These are phyloP conservation scores for Boletus tomentosulus DNA, from an alignment of 768 basidiomycete species.

Conservation along the genomic window DNA sequence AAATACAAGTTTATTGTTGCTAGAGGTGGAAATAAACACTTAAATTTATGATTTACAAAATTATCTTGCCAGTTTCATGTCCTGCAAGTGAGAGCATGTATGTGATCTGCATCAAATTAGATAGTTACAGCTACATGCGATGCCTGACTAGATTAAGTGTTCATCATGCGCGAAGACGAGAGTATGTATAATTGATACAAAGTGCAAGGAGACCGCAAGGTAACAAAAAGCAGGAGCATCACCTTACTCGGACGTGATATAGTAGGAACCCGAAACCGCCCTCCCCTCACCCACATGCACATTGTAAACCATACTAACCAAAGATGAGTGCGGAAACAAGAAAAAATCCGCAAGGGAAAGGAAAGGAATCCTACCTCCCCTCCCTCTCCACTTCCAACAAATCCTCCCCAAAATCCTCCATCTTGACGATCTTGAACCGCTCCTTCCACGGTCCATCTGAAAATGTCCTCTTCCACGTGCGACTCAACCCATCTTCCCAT, in stretches of 20 bases:
- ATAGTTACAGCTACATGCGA: constrained; percentile 1
- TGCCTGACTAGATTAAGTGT: background rate
- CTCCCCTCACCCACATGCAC: background rate
- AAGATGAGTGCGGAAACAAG: background rate
- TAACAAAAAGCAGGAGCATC: constrained; percentile 1
- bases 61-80: background rate
- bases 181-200: constrained; percentile 2
- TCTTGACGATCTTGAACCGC: constrained; percentile 52
- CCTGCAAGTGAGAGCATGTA: no score
- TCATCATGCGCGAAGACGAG: background rate
- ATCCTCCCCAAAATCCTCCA: constrained; percentile 64
- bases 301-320: no score
- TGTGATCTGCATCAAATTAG: background rate
- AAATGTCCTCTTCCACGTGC: constrained; percentile 72
- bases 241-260: background rate
- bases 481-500: constrained; percentile 82
- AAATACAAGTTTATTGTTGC: no score
- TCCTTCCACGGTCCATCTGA: constrained; percentile 43
- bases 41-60: background rate
- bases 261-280: background rate
- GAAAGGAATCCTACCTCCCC: constrained; percentile 9
- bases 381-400: constrained; percentile 43
- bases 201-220: constrained; percentile 2
- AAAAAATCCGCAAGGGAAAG: background rate
- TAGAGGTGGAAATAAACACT: background rate